These are phyloP conservation scores for Nemania sp. DNA, from an alignment of 2,329 filamentous ascomycete species.

Conservation along the genomic window DNA sequence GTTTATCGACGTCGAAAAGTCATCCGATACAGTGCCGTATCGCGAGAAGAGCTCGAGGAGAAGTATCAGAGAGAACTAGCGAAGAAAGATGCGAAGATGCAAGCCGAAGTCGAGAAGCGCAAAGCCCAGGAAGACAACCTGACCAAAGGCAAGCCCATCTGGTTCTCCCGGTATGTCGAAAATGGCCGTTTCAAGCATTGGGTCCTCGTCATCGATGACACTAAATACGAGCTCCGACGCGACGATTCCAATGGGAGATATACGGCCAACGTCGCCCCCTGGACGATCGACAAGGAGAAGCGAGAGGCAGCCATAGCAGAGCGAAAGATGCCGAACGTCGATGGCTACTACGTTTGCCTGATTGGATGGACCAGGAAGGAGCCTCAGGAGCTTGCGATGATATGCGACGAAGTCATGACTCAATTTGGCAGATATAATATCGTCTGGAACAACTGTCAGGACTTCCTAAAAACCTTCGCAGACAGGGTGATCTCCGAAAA, in stretches of 20 bases:
- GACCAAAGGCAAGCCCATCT: neutral
- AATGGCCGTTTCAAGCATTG: neutral
- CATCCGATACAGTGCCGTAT: neutral
- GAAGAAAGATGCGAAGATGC: neutral
- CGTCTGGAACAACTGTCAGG: neutral
- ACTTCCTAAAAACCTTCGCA: neutral
- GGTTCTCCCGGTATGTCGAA: neutral
- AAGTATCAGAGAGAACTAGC: neutral
- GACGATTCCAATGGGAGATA: neutral
- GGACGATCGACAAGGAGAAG: neutral
- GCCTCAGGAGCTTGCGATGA: neutral
- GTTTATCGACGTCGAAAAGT: neutral
- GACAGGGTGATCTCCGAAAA: neutral
- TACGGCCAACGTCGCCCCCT: neutral
- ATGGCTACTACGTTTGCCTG: neutral
- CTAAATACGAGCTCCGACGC: neutral
- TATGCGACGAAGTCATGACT: neutral
- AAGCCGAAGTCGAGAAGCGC: neutral
- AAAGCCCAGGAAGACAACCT: neutral
- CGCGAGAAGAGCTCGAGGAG: neutral
- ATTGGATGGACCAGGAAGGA: neutral
- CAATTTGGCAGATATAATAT: neutral
- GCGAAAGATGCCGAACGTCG: neutral
- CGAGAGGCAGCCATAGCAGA: neutral
- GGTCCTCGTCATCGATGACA: neutral